Percentiles rank a stretch among this genome's conserved stretches.
Conservation (phyloP, 306 rosid species). For the Cucurbita ficifolia region DNA sequence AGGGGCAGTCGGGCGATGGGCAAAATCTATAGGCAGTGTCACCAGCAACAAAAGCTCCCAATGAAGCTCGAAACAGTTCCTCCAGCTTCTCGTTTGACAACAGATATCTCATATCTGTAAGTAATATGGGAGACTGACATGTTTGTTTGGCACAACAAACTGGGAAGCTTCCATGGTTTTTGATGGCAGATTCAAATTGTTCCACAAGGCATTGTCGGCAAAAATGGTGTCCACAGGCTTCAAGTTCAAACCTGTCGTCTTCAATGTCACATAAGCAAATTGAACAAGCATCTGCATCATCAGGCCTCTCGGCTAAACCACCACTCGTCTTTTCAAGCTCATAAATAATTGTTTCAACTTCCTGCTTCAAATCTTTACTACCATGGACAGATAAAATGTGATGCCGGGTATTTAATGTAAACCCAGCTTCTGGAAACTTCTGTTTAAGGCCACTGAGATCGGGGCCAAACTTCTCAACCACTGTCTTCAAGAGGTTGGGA, state of each 20-base stretch:
- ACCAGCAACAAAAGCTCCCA: constrained; percentile 63
- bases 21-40: constrained; percentile 60
- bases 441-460: constrained; percentile 66
- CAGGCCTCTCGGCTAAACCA: constrained; percentile 21
- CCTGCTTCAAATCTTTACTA: constrained; percentile 49
- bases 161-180: constrained; percentile 65
- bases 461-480: constrained; percentile 65
- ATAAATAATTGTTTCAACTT: constrained; percentile 39
- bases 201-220: constrained; percentile 61
- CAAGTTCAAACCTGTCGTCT: constrained; percentile 51
- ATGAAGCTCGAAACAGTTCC: constrained; percentile 76
- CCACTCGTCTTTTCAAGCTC: constrained; percentile 28
- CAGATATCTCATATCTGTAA: constrained; percentile 47
- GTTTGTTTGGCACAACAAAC: constrained; percentile 38
- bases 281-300: constrained; percentile 40
- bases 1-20: constrained; percentile 89
- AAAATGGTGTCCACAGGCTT: constrained; percentile 56
- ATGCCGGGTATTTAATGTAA: constrained; percentile 35
- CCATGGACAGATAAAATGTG: constrained; percentile 47
- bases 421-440: constrained; percentile 52
- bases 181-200: constrained; percentile 73
- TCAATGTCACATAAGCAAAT: constrained; percentile 86
- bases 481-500: constrained; percentile 69
- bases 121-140: constrained; percentile 39
- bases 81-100: constrained; percentile 51